These are phyloP conservation scores for Hymenoscyphus repandus DNA, from an alignment of 2,329 filamentous ascomycete species.

Conservation along the genomic window DNA sequence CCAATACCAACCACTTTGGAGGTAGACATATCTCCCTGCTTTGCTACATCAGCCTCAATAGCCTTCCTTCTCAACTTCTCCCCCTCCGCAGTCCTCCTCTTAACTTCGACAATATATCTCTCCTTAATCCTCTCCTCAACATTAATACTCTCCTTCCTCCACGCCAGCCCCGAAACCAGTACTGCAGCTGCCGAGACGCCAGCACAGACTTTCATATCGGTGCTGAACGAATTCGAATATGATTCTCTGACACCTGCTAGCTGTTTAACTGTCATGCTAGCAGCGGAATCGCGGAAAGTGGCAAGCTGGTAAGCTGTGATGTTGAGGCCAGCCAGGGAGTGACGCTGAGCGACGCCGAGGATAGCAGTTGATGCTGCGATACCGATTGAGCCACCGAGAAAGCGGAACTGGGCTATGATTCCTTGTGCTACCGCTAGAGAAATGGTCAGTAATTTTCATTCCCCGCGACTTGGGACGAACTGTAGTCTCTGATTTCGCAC, in stretches of 20 bases:
- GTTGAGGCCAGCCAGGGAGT: background rate
- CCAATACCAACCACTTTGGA: no score
- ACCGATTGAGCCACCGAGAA: slow-evolving; percentile 55
- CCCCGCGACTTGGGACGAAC: no score
- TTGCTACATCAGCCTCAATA: no score
- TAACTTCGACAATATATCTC: no score
- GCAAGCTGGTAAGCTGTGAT: background rate
- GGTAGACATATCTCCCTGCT: no score
- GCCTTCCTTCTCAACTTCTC: no score
- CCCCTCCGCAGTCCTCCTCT: no score
- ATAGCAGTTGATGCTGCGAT: slow-evolving; percentile 35
- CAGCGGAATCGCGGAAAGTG: slow-evolving; percentile 1
- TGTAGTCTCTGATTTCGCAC: slow-evolving; percentile 1
- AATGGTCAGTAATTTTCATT: no score
- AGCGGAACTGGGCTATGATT: slow-evolving; percentile 49
- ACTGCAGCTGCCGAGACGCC: no score
- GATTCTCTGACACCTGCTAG: background rate
- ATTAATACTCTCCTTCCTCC: no score
- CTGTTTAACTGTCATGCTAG: slow-evolving; percentile 8
- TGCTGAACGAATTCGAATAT: background rate
- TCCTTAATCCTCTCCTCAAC: no score
- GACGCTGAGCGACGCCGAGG: background rate
- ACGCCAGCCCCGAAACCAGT: no score
- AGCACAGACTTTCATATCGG: background rate
- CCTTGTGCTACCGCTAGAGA: slow-evolving; percentile 10